Evolutionary conservation across 2,329 filamentous ascomycete species (phyloP).

Genomic region (Diaporthe nobilis): DNA sequence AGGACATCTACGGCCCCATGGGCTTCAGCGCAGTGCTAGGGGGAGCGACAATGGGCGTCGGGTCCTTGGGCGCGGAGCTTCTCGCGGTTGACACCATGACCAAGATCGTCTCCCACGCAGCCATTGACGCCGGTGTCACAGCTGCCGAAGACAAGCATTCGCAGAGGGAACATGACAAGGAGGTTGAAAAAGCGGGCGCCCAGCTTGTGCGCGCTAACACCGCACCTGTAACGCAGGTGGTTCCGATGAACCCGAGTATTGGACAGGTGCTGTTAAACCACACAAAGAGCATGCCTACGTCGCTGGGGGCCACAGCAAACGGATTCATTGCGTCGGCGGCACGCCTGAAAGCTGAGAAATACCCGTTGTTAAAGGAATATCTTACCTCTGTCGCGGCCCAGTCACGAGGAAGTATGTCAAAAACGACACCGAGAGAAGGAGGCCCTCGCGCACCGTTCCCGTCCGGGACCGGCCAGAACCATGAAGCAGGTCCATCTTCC

Average conservation of each 20-base stretch:
- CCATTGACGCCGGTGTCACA: slow-evolving; percentile 10
- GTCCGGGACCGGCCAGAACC: no score
- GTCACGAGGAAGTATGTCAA: neutral
- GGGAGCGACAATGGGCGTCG: slow-evolving; percentile 11
- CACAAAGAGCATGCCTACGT: slow-evolving; percentile 20
- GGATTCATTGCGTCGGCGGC: slow-evolving; percentile 24
- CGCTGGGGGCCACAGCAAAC: neutral
- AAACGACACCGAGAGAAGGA: neutral
- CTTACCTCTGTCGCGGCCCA: slow-evolving; percentile 4
- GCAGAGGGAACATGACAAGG: slow-evolving; percentile 11
- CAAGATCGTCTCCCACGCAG: slow-evolving; percentile 12
- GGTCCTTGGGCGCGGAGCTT: slow-evolving; percentile 11
- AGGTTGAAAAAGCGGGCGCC: neutral
- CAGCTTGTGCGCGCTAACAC: slow-evolving; percentile 9
- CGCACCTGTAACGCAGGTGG: neutral
- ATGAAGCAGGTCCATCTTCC: neutral
- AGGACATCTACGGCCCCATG: slow-evolving; percentile 21
- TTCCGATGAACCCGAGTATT: neutral
- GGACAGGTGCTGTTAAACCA: slow-evolving; percentile 16
- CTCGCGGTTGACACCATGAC: slow-evolving; percentile 22
- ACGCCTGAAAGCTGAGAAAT: slow-evolving; percentile 19
- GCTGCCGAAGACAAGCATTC: slow-evolving; percentile 26
- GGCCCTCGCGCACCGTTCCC: neutral
- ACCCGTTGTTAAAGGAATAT: slow-evolving; percentile 27
- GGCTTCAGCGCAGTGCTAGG: slow-evolving; percentile 13